These are phyloP conservation scores for Cronartium quercuum DNA, from an alignment of 1,284 basidiomycete genomes.

Conservation along the genomic window DNA sequence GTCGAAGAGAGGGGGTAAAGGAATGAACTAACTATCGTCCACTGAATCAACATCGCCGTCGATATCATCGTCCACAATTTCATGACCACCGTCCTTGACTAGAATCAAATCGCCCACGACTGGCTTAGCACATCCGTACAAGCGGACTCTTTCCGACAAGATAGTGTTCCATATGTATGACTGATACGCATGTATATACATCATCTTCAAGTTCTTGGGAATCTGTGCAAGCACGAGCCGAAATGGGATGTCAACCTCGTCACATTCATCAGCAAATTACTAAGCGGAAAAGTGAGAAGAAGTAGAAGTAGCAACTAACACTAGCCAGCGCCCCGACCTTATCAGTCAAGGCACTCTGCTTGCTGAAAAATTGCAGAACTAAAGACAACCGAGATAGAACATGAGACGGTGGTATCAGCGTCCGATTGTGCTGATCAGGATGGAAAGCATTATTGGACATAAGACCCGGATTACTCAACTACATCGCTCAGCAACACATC, in stretches of 20 bases:
- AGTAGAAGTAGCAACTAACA: conserved; percentile 53
- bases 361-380: conserved; percentile 36
- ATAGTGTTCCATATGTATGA: conserved; percentile 98
- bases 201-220: conserved; percentile 84
- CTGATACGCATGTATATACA: conserved; percentile 99
- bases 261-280: neutral
- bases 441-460: neutral
- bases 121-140: conserved; percentile 67
- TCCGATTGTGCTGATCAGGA: neutral
- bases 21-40: conserved; percentile 48
- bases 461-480: conserved; percentile 6
- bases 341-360: conserved; percentile 8
- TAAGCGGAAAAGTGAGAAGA: neutral
- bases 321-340: conserved; percentile 49
- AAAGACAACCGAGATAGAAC: neutral
- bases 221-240: conserved; percentile 59
- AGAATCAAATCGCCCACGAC: conserved; percentile 74
- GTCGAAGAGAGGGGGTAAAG: neutral
- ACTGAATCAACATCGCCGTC: conserved; percentile 46
- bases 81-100: conserved; percentile 51
- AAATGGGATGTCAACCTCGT: neutral
- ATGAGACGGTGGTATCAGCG: neutral
- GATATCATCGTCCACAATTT: conserved; percentile 41
- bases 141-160: conserved; percentile 80
- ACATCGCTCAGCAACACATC: conserved; percentile 33